Evolutionary conservation across 176 grass and related monocot species (phyloP).

Genomic region (Aegilops bicornis): DNA sequence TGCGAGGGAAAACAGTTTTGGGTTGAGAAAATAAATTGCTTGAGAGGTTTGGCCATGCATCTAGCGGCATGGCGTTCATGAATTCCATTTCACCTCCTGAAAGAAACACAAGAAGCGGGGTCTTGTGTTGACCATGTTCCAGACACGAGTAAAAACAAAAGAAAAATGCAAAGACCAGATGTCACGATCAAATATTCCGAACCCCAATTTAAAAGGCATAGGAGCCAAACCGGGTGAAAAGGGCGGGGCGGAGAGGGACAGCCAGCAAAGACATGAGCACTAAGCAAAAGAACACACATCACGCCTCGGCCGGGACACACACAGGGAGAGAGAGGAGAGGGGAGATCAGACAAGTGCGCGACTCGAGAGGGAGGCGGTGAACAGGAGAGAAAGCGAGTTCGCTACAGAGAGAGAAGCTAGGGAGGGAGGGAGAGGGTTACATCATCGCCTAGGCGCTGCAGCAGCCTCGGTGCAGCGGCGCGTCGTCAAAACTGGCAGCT

Average conservation of each 20-base stretch:
- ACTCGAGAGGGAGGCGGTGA: constrained; percentile 10
- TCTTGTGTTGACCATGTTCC: not conserved
- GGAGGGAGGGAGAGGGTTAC: not conserved
- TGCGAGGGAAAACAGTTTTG: too few relatives aligned
- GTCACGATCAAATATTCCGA: constrained; percentile 49
- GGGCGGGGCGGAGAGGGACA: constrained; percentile 6
- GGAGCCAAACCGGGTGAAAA: constrained; percentile 44
- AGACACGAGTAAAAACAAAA: not conserved
- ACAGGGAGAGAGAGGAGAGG: too few relatives aligned
- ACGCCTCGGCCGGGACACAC: not conserved
- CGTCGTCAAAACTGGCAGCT: constrained; percentile 60
- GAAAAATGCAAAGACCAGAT: constrained; percentile 27
- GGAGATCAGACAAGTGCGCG: constrained; percentile 7
- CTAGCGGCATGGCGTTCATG: not conserved
- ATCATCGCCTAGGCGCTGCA: constrained; percentile 21
- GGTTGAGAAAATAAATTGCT: not conserved
- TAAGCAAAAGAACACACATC: constrained; percentile 2
- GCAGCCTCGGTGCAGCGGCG: constrained; percentile 27
- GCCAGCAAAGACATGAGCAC: constrained; percentile 6
- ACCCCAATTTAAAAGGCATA: constrained; percentile 39
- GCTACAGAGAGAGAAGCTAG: not conserved
- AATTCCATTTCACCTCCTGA: not conserved
- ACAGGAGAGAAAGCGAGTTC: constrained; percentile 13
- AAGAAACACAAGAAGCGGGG: not conserved
- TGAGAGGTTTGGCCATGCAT: not conserved